Percentiles rank a stretch among this genome's conserved stretches.
Evolutionary conservation across 1,284 basidiomycete genomes (phyloP).

Genomic region (Sporisorium exsertum): DNA sequence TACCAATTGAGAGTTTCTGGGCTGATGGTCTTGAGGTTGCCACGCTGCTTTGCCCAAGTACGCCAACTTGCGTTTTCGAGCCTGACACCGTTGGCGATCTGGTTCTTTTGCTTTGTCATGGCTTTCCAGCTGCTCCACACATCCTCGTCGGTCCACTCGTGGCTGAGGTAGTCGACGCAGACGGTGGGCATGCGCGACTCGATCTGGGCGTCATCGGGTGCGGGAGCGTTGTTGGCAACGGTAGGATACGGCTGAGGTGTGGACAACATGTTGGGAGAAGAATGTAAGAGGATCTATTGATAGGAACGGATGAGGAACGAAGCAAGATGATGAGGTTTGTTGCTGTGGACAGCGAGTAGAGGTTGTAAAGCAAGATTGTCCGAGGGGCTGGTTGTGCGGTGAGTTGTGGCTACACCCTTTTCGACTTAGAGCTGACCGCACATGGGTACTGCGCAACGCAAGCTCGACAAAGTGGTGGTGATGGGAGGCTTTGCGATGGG

Average conservation of each 20-base stretch:
- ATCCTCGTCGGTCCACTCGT: constrained; percentile 97
- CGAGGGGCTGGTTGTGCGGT: constrained; percentile 2
- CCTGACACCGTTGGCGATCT: constrained; percentile 92
- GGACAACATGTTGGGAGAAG: constrained; percentile 62
- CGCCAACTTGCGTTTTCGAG: constrained; percentile 98
- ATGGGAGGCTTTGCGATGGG: not conserved
- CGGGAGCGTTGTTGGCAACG: constrained; percentile 61
- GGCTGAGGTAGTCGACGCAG: constrained; percentile 80
- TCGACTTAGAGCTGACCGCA: constrained; percentile 20
- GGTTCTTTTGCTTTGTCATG: constrained; percentile 98
- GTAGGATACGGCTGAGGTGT: constrained; percentile 66
- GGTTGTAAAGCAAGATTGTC: constrained; percentile 19
- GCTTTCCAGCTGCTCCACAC: constrained; percentile 98
- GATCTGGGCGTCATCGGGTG: constrained; percentile 68
- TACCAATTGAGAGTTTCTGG: constrained; percentile 99
- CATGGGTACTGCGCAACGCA: constrained; percentile 19
- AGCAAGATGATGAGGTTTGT: not conserved
- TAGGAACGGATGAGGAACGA: not conserved
- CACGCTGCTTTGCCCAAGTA: constrained; percentile 99
- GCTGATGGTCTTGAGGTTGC: constrained; percentile 92
- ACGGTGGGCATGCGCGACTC: constrained; percentile 72
- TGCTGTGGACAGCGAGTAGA: constrained; percentile 2
- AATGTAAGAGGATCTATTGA: constrained; percentile 13
- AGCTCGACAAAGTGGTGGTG: constrained; percentile 1
- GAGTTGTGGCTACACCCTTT: constrained; percentile 30